These are phyloP conservation scores for Globisporangium ultimum DNA, from an alignment of 352 stramenopile species.

Conservation along the genomic window DNA sequence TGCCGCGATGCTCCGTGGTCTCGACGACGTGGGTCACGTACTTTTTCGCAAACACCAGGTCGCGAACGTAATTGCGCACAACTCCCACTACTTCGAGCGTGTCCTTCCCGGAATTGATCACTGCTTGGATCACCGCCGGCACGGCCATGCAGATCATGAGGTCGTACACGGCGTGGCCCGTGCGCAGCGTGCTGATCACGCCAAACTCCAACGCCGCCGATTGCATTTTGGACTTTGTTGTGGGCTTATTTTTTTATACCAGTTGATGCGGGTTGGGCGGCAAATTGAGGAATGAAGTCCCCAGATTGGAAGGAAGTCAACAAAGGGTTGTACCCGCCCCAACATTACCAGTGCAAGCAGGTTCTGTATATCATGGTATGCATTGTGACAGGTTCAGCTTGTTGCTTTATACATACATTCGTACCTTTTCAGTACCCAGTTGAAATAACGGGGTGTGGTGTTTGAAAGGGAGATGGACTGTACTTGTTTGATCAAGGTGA, in stretches of 20 bases:
- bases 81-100: constrained; percentile 7
- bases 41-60: constrained; percentile 22
- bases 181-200: constrained; percentile 53
- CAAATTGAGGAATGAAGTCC: constrained; percentile 1
- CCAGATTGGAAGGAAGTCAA: too few relatives aligned
- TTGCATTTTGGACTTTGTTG: constrained; percentile 6
- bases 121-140: constrained; percentile 44
- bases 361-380: too few relatives aligned
- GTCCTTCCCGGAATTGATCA: constrained; percentile 19
- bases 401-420: too few relatives aligned
- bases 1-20: constrained; percentile 18
- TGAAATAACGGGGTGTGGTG: too few relatives aligned
- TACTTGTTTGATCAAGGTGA: too few relatives aligned
- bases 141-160: constrained; percentile 57
- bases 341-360: too few relatives aligned
- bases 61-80: constrained; percentile 8
- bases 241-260: too few relatives aligned
- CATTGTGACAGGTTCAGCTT: too few relatives aligned
- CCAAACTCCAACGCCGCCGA: constrained; percentile 41
- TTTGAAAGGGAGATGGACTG: too few relatives aligned
- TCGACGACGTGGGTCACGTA: constrained; percentile 21
- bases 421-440: too few relatives aligned
- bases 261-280: background rate
- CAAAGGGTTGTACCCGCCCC: too few relatives aligned
- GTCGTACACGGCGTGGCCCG: constrained; percentile 45